Percentiles rank a stretch among this genome's conserved stretches.
These are phyloP conservation scores for Saururus chinensis DNA, from an alignment of 164 flowering plant species.

Conservation along the genomic window DNA sequence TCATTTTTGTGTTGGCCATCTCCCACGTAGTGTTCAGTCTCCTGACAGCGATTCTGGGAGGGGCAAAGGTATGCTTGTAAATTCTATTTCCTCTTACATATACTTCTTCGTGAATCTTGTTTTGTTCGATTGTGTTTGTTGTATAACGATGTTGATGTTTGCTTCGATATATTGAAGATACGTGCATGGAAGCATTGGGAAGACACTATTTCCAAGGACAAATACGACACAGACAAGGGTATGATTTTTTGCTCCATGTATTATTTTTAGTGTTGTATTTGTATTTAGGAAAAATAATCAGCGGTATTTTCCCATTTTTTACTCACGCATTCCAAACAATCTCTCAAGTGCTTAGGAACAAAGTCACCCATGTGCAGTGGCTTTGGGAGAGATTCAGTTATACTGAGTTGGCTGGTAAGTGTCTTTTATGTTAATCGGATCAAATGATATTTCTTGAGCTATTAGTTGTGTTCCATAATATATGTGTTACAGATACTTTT, in stretches of 20 bases:
- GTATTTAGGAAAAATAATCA: neutral
- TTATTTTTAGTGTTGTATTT: neutral
- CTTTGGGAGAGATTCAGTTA: conserved; percentile 31
- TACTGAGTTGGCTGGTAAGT: conserved; percentile 68
- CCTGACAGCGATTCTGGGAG: conserved; percentile 68
- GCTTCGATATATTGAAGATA: conserved; percentile 34
- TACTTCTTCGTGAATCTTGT: neutral
- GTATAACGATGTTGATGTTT: neutral
- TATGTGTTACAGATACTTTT: too few relatives aligned
- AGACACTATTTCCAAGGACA: conserved; percentile 51
- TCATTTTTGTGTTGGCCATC: conserved; percentile 79
- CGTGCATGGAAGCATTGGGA: conserved; percentile 95
- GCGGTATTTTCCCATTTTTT: neutral
- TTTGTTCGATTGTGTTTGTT: neutral
- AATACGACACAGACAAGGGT: conserved; percentile 36
- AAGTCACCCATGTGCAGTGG: conserved; percentile 70
- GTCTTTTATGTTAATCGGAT: neutral
- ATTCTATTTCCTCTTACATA: neutral
- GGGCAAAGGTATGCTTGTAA: conserved; percentile 36
- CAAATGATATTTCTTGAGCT: neutral
- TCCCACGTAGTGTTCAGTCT: conserved; percentile 66
- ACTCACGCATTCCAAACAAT: neutral
- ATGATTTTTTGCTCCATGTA: neutral
- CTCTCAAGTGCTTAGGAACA: conserved; percentile 44
- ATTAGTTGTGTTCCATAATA: neutral